Conservation (phyloP, 1,284 basidiomycete species). For the Moesziomyces aphidis region DNA sequence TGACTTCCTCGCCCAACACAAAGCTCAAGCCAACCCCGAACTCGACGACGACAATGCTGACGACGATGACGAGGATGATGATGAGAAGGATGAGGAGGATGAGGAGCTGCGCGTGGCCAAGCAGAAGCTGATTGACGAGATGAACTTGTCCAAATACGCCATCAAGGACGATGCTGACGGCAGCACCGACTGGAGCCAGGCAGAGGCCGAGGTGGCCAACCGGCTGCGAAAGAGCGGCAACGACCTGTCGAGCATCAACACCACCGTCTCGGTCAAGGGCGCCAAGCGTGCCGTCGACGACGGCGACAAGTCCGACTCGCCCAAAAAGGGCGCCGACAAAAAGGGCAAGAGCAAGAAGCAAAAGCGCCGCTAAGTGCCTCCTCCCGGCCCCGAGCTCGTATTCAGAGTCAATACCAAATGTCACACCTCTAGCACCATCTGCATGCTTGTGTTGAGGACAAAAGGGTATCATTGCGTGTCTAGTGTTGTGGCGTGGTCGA, state of each 20-base stretch:
- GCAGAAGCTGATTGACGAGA: conserved; percentile 48
- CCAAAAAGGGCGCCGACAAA: conserved; percentile 30
- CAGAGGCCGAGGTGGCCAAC: conserved; percentile 57
- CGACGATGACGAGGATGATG: conserved; percentile 12
- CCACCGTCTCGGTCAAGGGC: conserved; percentile 49
- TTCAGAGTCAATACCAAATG: not conserved
- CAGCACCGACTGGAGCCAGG: conserved; percentile 55
- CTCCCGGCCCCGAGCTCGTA: too few species aligned
- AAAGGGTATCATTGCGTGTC: too few species aligned
- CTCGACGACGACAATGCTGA: conserved; percentile 20
- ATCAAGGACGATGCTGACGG: conserved; percentile 40
- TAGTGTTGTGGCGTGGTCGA: not conserved
- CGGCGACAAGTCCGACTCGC: conserved; percentile 13
- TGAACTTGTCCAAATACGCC: conserved; percentile 57
- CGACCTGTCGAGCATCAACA: conserved; percentile 45
- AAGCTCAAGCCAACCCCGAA: conserved; percentile 17
- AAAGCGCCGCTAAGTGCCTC: conserved; percentile 17
- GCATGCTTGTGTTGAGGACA: too few species aligned
- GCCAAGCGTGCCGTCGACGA: conserved; percentile 37
- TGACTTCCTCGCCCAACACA: conserved; percentile 31
- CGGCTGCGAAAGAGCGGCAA: conserved; percentile 45
- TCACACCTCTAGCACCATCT: not conserved
- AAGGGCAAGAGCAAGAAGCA: conserved; percentile 37
- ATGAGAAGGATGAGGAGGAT: conserved; percentile 22
- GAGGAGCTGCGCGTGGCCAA: conserved; percentile 40